phyloP scores from a whole-genome alignment of 768 basidiomycete species.

The Termitomyces sp. region DNA sequence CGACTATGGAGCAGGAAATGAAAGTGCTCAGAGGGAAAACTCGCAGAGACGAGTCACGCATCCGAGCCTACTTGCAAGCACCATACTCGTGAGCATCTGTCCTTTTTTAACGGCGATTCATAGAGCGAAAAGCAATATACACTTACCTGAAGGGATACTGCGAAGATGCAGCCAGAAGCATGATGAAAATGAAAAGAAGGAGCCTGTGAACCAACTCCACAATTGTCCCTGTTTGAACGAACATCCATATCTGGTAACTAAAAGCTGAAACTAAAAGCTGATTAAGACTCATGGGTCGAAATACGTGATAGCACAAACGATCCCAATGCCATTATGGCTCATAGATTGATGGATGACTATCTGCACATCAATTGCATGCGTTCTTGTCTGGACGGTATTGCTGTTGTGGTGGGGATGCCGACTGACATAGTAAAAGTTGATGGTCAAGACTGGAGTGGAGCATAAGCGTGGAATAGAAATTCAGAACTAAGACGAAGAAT shows the following conservation, averaged over 20 bases:
- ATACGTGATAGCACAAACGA: conserved; percentile 85
- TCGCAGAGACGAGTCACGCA: conserved; percentile 76
- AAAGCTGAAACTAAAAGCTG: not conserved
- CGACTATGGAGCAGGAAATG: too few relatives aligned
- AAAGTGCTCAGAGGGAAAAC: conserved; percentile 11
- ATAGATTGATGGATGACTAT: conserved; percentile 44
- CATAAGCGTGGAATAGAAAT: conserved; percentile 21
- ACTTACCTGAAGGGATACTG: conserved; percentile 73
- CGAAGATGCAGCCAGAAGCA: conserved; percentile 77
- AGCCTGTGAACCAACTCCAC: conserved; percentile 87
- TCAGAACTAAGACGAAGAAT: conserved; percentile 21
- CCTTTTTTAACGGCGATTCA: not conserved
- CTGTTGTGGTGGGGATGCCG: not conserved
- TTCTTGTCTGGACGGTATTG: conserved; percentile 1
- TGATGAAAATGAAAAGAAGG: conserved; percentile 81
- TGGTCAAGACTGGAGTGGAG: not conserved
- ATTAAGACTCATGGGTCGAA: conserved; percentile 69
- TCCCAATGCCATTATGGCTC: conserved; percentile 76
- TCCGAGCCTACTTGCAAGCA: conserved; percentile 76
- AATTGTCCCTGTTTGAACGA: conserved; percentile 59
- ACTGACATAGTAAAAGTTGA: not conserved
- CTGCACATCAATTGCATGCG: conserved; percentile 27
- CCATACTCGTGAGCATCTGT: conserved; percentile 64
- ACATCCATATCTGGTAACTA: not conserved
- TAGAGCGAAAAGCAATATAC: not conserved